Base-by-base conservation (phyloP, 2,329 filamentous ascomycete genomes). In the Coniella lustricola region DNA sequence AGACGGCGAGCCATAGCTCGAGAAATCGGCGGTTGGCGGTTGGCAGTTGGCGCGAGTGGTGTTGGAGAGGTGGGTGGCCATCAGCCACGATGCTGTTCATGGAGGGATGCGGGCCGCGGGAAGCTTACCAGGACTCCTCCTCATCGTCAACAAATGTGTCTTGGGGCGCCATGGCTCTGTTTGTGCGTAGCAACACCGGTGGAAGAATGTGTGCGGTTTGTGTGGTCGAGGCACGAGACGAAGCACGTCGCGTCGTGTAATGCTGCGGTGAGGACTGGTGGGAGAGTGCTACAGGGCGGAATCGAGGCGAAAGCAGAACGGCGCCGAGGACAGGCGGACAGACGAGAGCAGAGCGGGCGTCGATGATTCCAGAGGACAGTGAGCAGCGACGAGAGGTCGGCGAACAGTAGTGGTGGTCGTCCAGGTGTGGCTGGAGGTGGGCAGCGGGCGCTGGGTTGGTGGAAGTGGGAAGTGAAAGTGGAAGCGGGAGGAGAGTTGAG, bases 91-190 rank as follows among this genome's bases (percentile, higher is more conserved):
- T 46, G 42, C 48, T 57, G 49, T 58, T 13, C 25, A 50, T 52
- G 52, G 51, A 54, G 48, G 52, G 50, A 44, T 3, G 14, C 3
- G 54, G 37, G 50, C 41, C 52, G 54, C 25, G 44, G 39, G 38
- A 48, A 35, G 61, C 75, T 59, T 73, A 85, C 82, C 81, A 85
- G 55, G 74, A 77, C 60, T 85, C 81, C 60, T 85, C 82, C 62
- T 85, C 82, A 61, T 86, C 82, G 57, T 85, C 82, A 65, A 86
- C 78, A 65, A 84, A 85, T 57, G 74, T 78, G 63, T 86, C 82
- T 70, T 85, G 79, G 49, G 81, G 81, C 48, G 81, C 79, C 81
- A 85, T 85, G 53, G 55, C 70, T 63, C 20, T 33, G 21, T 31
- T 12, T n/a, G 32, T 22, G 14, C 25, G 7, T 33, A 20, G 3